Evolutionary conservation across 2,329 filamentous ascomycete genomes (phyloP).

Genomic region (Paecilomyces dactylethromorphus): DNA sequence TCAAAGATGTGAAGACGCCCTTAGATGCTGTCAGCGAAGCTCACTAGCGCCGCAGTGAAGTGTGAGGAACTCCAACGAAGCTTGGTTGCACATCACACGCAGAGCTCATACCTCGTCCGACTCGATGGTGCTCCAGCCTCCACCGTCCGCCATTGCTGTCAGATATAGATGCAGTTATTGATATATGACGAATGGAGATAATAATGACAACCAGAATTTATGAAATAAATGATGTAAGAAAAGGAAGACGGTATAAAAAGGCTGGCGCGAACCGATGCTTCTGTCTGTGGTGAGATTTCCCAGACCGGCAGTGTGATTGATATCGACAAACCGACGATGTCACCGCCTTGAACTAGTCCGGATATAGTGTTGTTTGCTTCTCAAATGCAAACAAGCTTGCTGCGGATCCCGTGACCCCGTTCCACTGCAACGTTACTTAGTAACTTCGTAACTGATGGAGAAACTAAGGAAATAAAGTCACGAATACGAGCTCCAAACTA

Average conservation of each 20-base stretch:
- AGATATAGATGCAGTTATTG: not conserved
- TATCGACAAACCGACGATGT: not conserved
- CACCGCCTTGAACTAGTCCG: not conserved
- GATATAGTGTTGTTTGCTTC: not conserved
- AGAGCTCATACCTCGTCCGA: conserved; percentile 71
- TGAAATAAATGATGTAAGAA: not conserved
- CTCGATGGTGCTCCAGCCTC: conserved; percentile 95
- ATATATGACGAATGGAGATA: not conserved
- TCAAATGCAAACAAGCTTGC: not conserved
- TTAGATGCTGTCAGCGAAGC: conserved; percentile 23
- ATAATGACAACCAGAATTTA: not conserved
- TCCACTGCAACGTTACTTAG: too few species aligned
- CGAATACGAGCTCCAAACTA: not conserved
- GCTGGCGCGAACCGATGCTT: not conserved
- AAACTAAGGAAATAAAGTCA: not conserved
- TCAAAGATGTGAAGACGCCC: conserved; percentile 96
- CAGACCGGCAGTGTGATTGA: not conserved
- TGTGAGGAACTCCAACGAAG: not conserved
- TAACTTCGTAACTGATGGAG: not conserved
- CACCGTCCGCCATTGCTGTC: conserved; percentile 56
- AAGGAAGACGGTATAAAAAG: not conserved
- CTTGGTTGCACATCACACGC: not conserved
- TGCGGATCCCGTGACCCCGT: not conserved
- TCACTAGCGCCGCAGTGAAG: not conserved
- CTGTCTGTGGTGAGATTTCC: not conserved